A percentile compares a stretch with the other conserved stretches of the same genome.
Conservation (phyloP, 306 rosid genomes). For the Inga leiocalycina region DNA sequence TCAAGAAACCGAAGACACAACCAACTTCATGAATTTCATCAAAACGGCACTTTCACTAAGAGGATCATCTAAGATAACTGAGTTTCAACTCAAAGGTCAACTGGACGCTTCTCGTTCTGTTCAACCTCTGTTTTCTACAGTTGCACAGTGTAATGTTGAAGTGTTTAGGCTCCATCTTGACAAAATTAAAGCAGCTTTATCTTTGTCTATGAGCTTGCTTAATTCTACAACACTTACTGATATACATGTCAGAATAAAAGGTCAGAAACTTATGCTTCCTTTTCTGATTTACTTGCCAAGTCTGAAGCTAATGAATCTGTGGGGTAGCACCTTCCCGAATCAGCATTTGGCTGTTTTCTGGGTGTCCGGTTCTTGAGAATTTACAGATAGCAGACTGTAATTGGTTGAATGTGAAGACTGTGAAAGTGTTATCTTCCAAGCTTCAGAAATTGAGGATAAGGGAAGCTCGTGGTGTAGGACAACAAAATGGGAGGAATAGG, state of each 20-base stretch:
- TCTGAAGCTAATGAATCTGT: background rate
- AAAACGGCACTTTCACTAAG: slow-evolving; percentile 15
- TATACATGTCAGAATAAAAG: background rate
- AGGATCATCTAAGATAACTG: background rate
- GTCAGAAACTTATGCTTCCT: background rate
- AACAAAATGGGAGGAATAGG: background rate
- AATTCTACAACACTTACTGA: background rate
- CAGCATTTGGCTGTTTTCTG: background rate
- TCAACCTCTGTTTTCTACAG: background rate
- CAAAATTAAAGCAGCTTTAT: background rate
- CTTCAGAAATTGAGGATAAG: background rate
- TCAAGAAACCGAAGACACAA: background rate
- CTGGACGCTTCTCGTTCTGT: background rate
- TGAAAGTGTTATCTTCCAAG: background rate
- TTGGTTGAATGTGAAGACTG: background rate
- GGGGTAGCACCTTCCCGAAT: background rate
- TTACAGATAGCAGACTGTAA: background rate
- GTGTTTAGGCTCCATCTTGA: background rate
- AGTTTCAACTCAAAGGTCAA: background rate
- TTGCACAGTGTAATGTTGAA: background rate
- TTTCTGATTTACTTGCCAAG: background rate
- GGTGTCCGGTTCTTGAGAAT: background rate
- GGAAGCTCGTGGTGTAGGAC: background rate
- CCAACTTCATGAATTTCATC: slow-evolving; percentile 19
- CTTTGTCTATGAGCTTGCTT: background rate